Base-by-base conservation (phyloP, 148 eudicot genomes). In the Cornus florida region DNA sequence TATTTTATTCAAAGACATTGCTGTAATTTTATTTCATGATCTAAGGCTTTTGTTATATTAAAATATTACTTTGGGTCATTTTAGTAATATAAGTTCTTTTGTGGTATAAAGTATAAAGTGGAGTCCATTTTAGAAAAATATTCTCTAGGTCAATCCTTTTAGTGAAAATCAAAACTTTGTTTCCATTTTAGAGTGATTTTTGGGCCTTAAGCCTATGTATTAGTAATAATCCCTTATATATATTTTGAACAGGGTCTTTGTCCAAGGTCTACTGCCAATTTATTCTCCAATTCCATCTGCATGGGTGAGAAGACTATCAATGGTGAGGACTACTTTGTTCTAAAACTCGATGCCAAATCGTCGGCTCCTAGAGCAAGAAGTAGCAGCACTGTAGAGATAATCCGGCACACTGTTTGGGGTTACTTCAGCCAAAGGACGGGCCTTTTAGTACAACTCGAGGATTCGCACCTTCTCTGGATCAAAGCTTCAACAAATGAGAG, bases 381-480 rank as follows among this genome's bases (percentile, higher is more conserved):
- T 81, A 93, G 96, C 83, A 84, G 83, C 87, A 93, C 87, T 38
- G 92, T 93, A 35, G 94, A 95, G 75, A 88, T 95, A 59, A 90
- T 95, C 20, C 86, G 88, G 10, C 98, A 95, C 84, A 93, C 94
- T 0, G 78, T 95, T 22, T 95, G 94, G 94, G 98, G 98, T 12
- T 95, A 89, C 87, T 95, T 95, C 48, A 93, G 98, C 90, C 98
- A 95, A 64, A 85, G 90, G 76, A 95, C 97, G 5, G 98, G 98
- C 23, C 94, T 95, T 22, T 71, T 95, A 16, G 83, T 90, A 73
- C 93, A 93, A 33, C 84, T 95, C 16, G 92, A 93, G 71, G 98
- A 95, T 82, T 80, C 97, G n/a, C 98, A 93, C 60, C 90, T 92
- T 48, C 89, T 95, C 16, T 62, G 91, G 73, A 95, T 95, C 50